phyloP scores from a whole-genome alignment of 768 basidiomycete genomes.

The Mycena filopes region DNA sequence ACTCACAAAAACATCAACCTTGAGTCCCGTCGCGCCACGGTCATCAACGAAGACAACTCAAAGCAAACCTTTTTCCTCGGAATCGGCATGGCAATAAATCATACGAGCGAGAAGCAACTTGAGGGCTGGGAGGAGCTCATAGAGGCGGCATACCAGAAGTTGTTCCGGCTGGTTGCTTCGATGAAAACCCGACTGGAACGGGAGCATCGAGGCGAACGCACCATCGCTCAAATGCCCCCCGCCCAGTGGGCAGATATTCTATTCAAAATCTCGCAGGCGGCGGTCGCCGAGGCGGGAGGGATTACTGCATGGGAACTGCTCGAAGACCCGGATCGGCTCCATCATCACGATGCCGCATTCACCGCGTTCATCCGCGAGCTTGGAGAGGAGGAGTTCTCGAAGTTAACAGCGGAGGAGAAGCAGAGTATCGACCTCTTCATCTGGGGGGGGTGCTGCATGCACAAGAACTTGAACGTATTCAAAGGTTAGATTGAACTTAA shows the following conservation, averaged over 20 bases:
- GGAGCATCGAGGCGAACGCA: constrained; percentile 3
- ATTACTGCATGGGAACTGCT: constrained; percentile 21
- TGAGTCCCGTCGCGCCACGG: too few species aligned
- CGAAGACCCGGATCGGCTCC: constrained; percentile 15
- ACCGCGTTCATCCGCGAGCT: constrained; percentile 28
- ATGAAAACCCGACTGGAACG: constrained; percentile 7
- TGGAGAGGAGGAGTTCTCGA: too few species aligned
- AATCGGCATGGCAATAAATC: constrained; percentile 24
- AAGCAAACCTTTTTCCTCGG: too few species aligned
- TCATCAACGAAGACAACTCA: too few species aligned
- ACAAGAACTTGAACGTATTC: constrained; percentile 41
- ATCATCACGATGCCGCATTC: not conserved
- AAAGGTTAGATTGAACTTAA: too few species aligned
- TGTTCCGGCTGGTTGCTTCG: constrained; percentile 2
- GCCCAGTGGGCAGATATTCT: too few species aligned
- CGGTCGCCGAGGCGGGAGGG: constrained; percentile 2
- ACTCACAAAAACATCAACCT: constrained; percentile 31
- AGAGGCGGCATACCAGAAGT: constrained; percentile 19
- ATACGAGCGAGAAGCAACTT: constrained; percentile 38
- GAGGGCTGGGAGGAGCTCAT: constrained; percentile 31
- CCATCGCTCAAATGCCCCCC: constrained; percentile 3
- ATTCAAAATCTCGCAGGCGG: not conserved
- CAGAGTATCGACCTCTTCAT: too few species aligned
- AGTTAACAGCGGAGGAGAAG: too few species aligned
- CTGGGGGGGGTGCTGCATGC: too few species aligned